These are phyloP conservation scores for Astrothelium subdiscretum DNA, from an alignment of 495 filamentous ascomycete genomes.

Conservation along the genomic window DNA sequence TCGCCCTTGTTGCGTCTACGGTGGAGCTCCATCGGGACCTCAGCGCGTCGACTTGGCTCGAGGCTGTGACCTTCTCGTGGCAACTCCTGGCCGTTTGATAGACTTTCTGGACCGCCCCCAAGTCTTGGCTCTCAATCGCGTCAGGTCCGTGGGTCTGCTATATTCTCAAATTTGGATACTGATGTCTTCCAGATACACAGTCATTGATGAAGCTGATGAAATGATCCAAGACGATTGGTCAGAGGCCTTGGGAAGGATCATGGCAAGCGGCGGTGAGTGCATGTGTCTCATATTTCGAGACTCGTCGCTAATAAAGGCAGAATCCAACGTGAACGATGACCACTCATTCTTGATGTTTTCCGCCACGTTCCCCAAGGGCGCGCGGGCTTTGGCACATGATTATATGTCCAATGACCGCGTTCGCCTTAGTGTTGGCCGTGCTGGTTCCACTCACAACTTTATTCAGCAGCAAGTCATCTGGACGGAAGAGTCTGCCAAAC, in stretches of 20 bases:
- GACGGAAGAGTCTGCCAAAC: constrained; percentile 51
- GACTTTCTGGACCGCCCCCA: constrained; percentile 66
- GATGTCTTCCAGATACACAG: constrained; percentile 46
- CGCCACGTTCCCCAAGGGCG: constrained; percentile 73
- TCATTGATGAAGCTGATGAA: constrained; percentile 95
- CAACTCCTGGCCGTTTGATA: constrained; percentile 71
- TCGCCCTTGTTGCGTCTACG: constrained; percentile 84
- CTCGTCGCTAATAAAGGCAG: constrained; percentile 22
- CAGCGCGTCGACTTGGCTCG: constrained; percentile 61
- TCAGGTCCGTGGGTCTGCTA: constrained; percentile 43
- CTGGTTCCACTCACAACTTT: constrained; percentile 65
- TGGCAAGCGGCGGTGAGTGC: constrained; percentile 62
- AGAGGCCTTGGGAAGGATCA: constrained; percentile 53
- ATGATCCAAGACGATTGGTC: constrained; percentile 71
- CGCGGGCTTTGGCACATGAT: constrained; percentile 61
- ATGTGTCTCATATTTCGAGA: not conserved
- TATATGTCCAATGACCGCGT: constrained; percentile 62
- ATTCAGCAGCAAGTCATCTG: constrained; percentile 64
- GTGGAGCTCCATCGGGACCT: constrained; percentile 55
- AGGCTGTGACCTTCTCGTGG: constrained; percentile 85
- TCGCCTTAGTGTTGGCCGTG: constrained; percentile 72
- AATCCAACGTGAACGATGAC: constrained; percentile 65
- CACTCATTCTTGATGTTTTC: constrained; percentile 87
- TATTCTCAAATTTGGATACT: constrained; percentile 1
- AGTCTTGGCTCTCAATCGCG: constrained; percentile 58